Percentiles rank a stretch among this genome's conserved stretches.
Evolutionary conservation across 768 basidiomycete genomes (phyloP).

Genomic region (Saitozyma podzolica): DNA sequence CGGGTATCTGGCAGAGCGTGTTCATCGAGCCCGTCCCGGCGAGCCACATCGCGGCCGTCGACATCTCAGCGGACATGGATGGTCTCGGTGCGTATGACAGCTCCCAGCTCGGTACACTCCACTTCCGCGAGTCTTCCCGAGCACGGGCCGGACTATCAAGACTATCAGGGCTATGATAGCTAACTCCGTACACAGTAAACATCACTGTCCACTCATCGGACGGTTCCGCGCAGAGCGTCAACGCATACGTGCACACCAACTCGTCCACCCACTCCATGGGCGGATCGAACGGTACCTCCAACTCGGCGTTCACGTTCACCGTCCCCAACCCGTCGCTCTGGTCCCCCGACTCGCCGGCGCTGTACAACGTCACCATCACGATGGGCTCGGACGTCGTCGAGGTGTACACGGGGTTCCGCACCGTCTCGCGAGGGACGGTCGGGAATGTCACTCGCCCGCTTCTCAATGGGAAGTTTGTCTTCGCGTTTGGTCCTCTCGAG

Average conservation of each 20-base stretch:
- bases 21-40: constrained; percentile 30
- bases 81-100: constrained; percentile 16
- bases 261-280: not conserved
- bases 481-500: constrained; percentile 29
- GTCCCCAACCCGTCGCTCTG: constrained; percentile 17
- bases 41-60: constrained; percentile 13
- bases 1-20: constrained; percentile 31
- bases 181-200: constrained; percentile 5
- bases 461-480: constrained; percentile 24
- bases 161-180: not conserved
- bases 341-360: constrained; percentile 19
- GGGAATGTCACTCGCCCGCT: constrained; percentile 17
- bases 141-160: too few species aligned
- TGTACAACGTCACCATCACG: constrained; percentile 26
- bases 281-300: constrained; percentile 1
- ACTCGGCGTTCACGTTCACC: constrained; percentile 16
- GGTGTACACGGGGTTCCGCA: constrained; percentile 24
- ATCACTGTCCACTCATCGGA: constrained; percentile 5
- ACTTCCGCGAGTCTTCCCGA: not conserved
- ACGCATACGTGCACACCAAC: not conserved
- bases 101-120: not conserved
- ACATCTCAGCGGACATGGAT: constrained; percentile 22
- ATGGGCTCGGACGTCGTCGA: constrained; percentile 21
- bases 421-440: constrained; percentile 15
- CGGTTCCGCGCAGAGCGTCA: not conserved